A percentile compares a stretch with the other conserved stretches of the same genome.
These are phyloP conservation scores for Stephania cephalantha DNA, from an alignment of 164 flowering plant species.

Conservation along the genomic window DNA sequence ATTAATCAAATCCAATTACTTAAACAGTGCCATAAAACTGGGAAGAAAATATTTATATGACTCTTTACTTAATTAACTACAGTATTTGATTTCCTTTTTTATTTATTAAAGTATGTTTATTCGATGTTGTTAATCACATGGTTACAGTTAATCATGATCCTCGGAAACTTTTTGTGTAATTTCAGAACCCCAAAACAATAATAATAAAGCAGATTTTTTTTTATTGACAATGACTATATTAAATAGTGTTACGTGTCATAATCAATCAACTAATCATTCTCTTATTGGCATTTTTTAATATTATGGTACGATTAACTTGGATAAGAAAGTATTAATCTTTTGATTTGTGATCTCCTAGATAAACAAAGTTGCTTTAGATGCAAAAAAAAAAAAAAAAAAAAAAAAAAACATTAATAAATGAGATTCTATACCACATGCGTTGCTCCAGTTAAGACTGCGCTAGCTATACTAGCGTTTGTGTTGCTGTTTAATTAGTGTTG, in stretches of 20 bases:
- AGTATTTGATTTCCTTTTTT: too few relatives aligned
- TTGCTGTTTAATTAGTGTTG: background rate
- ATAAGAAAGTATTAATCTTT: background rate
- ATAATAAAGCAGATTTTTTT: too few relatives aligned
- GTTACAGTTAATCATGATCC: background rate
- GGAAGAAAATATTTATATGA: too few relatives aligned
- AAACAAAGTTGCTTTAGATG: background rate
- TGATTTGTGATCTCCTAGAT: background rate
- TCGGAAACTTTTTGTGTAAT: background rate
- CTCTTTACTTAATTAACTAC: too few relatives aligned
- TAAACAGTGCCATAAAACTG: too few relatives aligned
- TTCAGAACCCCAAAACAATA: background rate
- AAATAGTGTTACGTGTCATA: background rate
- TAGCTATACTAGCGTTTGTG: background rate
- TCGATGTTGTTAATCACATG: background rate
- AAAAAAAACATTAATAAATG: background rate
- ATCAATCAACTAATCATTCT: slow-evolving; percentile 2
- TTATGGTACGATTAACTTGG: background rate
- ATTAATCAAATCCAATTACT: too few relatives aligned
- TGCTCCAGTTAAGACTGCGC: background rate
- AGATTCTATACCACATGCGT: background rate
- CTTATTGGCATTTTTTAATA: background rate
- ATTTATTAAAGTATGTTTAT: background rate
- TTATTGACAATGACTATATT: too few relatives aligned
- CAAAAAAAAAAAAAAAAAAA: background rate